A percentile compares a stretch with the other conserved stretches of the same genome.
Conservation (phyloP, 2,329 filamentous ascomycete species). For the Aspergillus nomiae region DNA sequence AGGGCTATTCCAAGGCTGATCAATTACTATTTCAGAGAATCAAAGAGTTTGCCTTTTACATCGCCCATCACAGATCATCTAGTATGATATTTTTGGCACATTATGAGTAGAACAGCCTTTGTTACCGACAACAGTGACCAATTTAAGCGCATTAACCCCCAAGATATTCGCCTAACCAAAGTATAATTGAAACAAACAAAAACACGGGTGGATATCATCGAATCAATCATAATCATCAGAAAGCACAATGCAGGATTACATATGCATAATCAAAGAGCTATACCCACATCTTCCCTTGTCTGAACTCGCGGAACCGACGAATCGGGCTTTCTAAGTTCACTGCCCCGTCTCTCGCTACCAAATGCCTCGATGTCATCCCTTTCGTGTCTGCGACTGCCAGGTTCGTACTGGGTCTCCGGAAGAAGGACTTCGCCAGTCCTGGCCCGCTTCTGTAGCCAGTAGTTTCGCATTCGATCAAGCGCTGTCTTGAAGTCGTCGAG, state of each 20-base stretch:
- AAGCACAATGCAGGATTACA: background rate
- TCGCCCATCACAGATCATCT: background rate
- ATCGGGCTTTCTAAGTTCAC: conserved; percentile 1
- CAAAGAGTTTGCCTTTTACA: background rate
- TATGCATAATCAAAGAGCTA: background rate
- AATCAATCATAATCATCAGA: background rate
- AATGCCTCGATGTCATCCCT: background rate
- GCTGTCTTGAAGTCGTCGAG: conserved; percentile 70
- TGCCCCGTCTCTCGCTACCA: background rate
- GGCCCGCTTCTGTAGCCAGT: conserved; percentile 36
- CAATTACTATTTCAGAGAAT: background rate
- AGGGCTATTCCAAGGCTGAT: background rate
- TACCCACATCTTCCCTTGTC: background rate
- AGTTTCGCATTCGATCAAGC: conserved; percentile 41
- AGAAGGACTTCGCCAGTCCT: conserved; percentile 21
- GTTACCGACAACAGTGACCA: background rate
- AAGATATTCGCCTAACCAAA: background rate
- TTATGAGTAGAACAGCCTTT: background rate
- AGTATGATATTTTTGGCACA: background rate
- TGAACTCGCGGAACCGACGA: conserved; percentile 2
- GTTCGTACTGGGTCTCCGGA: background rate
- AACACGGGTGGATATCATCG: background rate
- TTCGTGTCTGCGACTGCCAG: background rate
- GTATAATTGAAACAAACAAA: background rate
- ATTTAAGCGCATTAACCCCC: background rate